Percentiles rank a stretch among this genome's conserved stretches.
Evolutionary conservation across 345 rosid species (phyloP).

Genomic region (Mercurialis annua): DNA sequence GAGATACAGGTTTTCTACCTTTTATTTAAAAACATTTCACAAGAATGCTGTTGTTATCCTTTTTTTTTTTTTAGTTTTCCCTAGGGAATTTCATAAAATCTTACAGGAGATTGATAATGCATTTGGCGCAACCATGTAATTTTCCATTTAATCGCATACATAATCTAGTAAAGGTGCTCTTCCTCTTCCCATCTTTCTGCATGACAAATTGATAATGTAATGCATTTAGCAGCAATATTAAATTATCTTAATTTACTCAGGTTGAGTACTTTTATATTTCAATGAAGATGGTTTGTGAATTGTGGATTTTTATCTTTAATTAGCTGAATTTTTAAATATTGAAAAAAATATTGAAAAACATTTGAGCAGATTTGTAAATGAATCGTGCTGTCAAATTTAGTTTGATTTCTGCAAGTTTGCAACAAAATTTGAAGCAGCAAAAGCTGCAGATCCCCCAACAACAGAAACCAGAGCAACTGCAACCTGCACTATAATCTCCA

Average conservation of each 20-base stretch:
- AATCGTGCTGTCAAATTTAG: conserved; percentile 10
- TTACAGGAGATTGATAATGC: conserved; percentile 20
- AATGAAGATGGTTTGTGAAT: neutral
- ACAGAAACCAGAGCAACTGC: conserved; percentile 51
- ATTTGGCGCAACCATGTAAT: conserved; percentile 20
- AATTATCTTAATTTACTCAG: neutral
- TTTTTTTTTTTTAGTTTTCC: neutral
- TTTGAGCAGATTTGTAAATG: neutral
- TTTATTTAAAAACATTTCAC: conserved; percentile 17
- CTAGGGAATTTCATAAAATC: conserved; percentile 29
- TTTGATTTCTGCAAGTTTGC: conserved; percentile 74
- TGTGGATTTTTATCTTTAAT: too few species aligned
- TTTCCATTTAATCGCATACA: conserved; percentile 15
- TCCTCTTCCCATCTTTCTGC: too few species aligned
- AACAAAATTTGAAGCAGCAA: conserved; percentile 75
- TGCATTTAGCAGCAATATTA: neutral
- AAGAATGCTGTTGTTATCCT: conserved; percentile 14
- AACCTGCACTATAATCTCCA: conserved; percentile 66
- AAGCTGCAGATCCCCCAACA: conserved; percentile 84
- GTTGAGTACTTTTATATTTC: neutral
- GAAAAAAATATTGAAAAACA: too few species aligned
- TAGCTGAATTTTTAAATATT: too few species aligned
- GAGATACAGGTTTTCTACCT: conserved; percentile 22
- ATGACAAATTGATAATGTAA: neutral
- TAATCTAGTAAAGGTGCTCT: conserved; percentile 2